Evolutionary conservation across 2,329 filamentous ascomycete species (phyloP), one percentile per base, ranked within the genome.

Genomic region (Aspergillus novoparasiticus): DNA sequence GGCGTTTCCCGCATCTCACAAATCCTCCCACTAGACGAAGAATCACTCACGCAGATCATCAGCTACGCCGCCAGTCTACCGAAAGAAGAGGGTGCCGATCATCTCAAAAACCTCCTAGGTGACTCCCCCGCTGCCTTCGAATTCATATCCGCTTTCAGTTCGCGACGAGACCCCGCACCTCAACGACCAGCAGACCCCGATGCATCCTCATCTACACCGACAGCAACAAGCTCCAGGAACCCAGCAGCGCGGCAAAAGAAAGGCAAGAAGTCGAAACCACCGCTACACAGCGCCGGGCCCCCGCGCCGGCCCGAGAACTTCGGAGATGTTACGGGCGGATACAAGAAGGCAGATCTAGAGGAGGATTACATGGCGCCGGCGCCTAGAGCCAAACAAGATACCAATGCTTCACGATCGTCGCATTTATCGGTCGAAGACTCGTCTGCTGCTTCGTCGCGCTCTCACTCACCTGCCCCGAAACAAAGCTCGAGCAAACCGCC

Each of bases 41-140:
- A 91, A 14, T 93, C 94, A 46, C 83, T 98, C 36, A 87, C 89
- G 73, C 92, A 98, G 74, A 86, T 97, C 50, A 84, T 98, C 68
- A 88, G 92, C 55, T 97, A 97, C 76, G 89, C 92, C 2, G 83
- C 87, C 41, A 90, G 89, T 0, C 84, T 98, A 10, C 88, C 93
- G 9, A 93, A 90, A 73, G 80, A 88, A 58, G 91, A 90, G 67
- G 91, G 92, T 16, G 93, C 88, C 57, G 89, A 93, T 48, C 93
- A 98, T 77, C 90, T 99, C 65, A 90, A 89, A 76, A 93, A 95
- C 73, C 83, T 99, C 59, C 86, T 99, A 0, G 95, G 94, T 57
- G 93, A 96, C 76, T 93, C 91, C 8, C 87, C 93, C 1, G 88
- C 90, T 70, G 85, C 87, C 2, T 77, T 91, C 58, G 89, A 91